Percentiles rank a stretch among this genome's conserved stretches.
Evolutionary conservation across 1,284 basidiomycete species (phyloP).

Genomic region (Moesziomyces parantarcticus): DNA sequence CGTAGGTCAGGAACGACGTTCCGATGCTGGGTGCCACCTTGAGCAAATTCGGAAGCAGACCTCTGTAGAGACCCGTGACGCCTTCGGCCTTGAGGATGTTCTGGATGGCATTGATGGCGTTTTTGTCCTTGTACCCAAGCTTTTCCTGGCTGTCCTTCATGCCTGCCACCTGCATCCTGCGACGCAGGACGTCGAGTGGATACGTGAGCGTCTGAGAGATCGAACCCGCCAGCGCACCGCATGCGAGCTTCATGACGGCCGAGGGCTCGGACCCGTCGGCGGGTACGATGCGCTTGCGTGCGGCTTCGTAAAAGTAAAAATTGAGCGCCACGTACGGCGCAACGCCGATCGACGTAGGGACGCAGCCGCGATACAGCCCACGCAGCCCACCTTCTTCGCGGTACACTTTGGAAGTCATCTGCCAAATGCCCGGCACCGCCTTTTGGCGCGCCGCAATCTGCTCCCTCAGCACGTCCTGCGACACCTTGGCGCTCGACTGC

Average conservation of each 20-base stretch:
- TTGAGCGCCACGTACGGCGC: slow-evolving; percentile 81
- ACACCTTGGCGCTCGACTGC: not conserved
- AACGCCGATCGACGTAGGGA: slow-evolving; percentile 88
- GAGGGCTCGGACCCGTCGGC: slow-evolving; percentile 58
- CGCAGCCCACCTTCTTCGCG: slow-evolving; percentile 87
- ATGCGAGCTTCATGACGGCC: slow-evolving; percentile 67
- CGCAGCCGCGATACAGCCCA: slow-evolving; percentile 86
- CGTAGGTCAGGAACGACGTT: slow-evolving; percentile 61
- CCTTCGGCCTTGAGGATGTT: slow-evolving; percentile 81
- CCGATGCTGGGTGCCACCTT: slow-evolving; percentile 71
- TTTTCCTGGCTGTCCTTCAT: slow-evolving; percentile 74
- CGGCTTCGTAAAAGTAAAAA: slow-evolving; percentile 66
- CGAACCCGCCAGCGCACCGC: slow-evolving; percentile 72
- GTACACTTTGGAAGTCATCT: slow-evolving; percentile 89
- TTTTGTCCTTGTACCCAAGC: slow-evolving; percentile 77
- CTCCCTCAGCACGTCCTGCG: slow-evolving; percentile 18
- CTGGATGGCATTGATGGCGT: slow-evolving; percentile 75
- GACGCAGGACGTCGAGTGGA: slow-evolving; percentile 90
- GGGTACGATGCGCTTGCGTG: slow-evolving; percentile 57
- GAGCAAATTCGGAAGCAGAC: slow-evolving; percentile 90
- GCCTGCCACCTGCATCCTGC: slow-evolving; percentile 95
- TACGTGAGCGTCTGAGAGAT: slow-evolving; percentile 94
- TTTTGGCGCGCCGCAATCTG: slow-evolving; percentile 36
- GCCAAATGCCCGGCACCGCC: slow-evolving; percentile 77
- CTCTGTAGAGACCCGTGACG: slow-evolving; percentile 80